A percentile compares a stretch with the other conserved stretches of the same genome.
Conservation (phyloP, 2,329 filamentous ascomycete genomes). For the Fusarium circinatum region DNA sequence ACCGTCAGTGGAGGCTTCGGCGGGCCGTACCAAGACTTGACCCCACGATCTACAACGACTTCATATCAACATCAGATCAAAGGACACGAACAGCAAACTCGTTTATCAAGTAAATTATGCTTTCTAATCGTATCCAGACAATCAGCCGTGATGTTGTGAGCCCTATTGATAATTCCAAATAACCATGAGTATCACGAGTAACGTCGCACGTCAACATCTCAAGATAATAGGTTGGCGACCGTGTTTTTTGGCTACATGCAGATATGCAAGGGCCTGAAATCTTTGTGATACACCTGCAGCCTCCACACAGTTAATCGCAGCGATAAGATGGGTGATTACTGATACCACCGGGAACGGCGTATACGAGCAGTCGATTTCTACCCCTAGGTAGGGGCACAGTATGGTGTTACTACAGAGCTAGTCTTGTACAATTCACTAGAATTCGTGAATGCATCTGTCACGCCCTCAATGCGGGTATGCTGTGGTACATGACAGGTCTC, state of each 20-base stretch:
- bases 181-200: too few species aligned
- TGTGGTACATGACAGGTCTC: background rate
- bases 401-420: background rate
- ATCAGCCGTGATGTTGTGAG: background rate
- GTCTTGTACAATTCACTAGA: background rate
- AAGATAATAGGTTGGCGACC: background rate
- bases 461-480: background rate
- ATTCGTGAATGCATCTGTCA: background rate
- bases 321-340: background rate
- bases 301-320: too few species aligned
- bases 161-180: background rate
- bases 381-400: background rate
- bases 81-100: background rate
- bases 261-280: background rate
- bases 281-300: too few species aligned
- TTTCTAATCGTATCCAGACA: accelerated
- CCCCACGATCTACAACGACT: background rate
- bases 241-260: background rate
- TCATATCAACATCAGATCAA: background rate
- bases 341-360: too few species aligned
- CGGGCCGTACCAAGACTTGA: background rate
- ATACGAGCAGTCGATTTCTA: background rate
- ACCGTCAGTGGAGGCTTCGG: background rate
- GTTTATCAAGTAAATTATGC: accelerated
- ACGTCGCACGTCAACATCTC: background rate